Percentiles rank a stretch among this genome's conserved stretches.
phyloP scores from a whole-genome alignment of 805 yeast genomes.

The Cyberlindnera veronae region DNA sequence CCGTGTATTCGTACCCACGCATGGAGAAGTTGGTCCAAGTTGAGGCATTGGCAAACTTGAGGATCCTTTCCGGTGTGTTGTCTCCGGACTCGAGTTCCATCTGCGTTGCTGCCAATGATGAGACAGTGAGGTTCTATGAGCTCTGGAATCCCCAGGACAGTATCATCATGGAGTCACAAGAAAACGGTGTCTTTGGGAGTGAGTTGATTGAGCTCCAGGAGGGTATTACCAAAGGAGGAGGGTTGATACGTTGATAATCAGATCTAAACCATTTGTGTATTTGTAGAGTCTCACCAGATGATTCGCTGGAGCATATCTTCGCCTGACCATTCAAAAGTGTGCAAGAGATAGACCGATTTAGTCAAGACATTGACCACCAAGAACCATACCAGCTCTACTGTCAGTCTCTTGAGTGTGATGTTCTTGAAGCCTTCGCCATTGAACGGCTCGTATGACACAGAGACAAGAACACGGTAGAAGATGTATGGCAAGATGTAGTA shows the following conservation, averaged over 20 bases:
- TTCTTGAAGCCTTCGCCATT: constrained; percentile 17
- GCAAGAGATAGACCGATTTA: constrained; percentile 51
- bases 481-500: constrained; percentile 82
- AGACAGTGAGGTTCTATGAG: constrained; percentile 69
- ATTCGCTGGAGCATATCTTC: constrained; percentile 69
- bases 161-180: constrained; percentile 36
- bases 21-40: constrained; percentile 48
- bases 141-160: constrained; percentile 54
- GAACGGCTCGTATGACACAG: constrained; percentile 36
- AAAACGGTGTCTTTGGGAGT: constrained; percentile 50
- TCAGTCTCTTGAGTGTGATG: constrained; percentile 34
- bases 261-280: no score
- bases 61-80: constrained; percentile 62
- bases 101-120: constrained; percentile 76
- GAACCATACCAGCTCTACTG: constrained; percentile 61
- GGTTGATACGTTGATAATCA: constrained; percentile 29
- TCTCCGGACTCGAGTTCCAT: constrained; percentile 63
- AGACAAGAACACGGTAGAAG: constrained; percentile 62
- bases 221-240: constrained; percentile 39
- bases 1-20: constrained; percentile 66
- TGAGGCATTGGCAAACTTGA: constrained; percentile 44
- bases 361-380: constrained; percentile 51
- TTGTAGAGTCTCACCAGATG: constrained; percentile 89
- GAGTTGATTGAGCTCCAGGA: constrained; percentile 55
- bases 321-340: constrained; percentile 65